Base-by-base conservation (phyloP, 768 basidiomycete genomes). In the Lactarius hengduanensis region DNA sequence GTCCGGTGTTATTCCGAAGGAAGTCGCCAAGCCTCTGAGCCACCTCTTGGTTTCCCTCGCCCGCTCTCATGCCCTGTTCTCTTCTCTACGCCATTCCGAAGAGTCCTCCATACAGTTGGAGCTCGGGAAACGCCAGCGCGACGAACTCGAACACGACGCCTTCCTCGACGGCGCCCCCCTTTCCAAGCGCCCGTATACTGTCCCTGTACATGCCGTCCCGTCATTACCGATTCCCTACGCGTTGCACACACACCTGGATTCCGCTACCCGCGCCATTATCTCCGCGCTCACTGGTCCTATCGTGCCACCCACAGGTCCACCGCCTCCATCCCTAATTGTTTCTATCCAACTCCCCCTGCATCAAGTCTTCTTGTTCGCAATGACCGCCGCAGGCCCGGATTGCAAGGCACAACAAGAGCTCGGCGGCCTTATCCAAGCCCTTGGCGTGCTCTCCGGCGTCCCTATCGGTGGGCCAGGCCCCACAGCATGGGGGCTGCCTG, bases 351-450 rank as follows among this genome's bases (percentile, higher is more conserved):
- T 85, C 15, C 86, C 84, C 41, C 81, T 92, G 16, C 90, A 92
- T 68, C 90, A 91, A 69, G 79, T 91, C 11, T 92, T 91, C 73
- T 79, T 91, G 34, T 93, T 92, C 73, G 84, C 88, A 1, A 86
- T 91, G 65, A 92, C 89, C 13, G 89, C 87, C 68, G 4, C 69
- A 68, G 36, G 75, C 65, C 32, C 86, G 83, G 36, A 77, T 73
- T 57, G 82, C 82, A 82, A 83, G 63, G 78, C 81, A 0, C 77
- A 92, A 1, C 89, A 90, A 73, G 91, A 93, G 75, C 84, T 92
- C 47, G 84, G 86, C 53, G 89, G 89, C n/a, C 80, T 93, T 61
- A 89, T 92, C 64, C 91, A 92, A 71, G 89, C 92, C 69, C 82
- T 93, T 54, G 90, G 90, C 22, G 88, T 92, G 40, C 82, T 93